Conservation (phyloP, 2,329 filamentous ascomycete species). For the Metarhizium brunneum region DNA sequence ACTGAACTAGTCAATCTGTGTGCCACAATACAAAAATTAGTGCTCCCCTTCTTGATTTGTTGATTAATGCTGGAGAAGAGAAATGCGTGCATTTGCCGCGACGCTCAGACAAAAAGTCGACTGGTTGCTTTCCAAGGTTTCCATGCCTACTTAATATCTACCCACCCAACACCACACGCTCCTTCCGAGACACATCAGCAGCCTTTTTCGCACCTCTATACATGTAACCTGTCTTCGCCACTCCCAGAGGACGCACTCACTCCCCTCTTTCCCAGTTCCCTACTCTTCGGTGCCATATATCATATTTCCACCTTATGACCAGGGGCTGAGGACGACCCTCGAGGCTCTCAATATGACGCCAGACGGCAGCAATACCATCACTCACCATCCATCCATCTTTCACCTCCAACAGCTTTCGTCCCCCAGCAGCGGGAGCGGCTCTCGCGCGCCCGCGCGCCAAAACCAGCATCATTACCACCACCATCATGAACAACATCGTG, state of each 20-base stretch:
- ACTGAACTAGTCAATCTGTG: too few species aligned
- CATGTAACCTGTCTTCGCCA: not conserved
- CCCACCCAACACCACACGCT: too few species aligned
- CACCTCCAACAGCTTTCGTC: constrained; percentile 26
- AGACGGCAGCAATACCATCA: constrained; percentile 30
- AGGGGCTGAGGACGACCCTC: not conserved
- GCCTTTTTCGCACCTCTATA: too few species aligned
- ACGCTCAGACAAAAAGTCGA: too few species aligned
- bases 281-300: not conserved
- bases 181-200: too few species aligned
- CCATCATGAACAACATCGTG: constrained; percentile 15
- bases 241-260: not conserved
- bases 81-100: too few species aligned
- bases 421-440: constrained; percentile 15
- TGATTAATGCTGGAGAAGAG: too few species aligned
- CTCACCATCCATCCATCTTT: constrained; percentile 36
- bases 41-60: too few species aligned
- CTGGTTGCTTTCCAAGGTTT: too few species aligned
- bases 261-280: too few species aligned
- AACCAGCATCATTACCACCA: constrained; percentile 3
- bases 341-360: constrained; percentile 26
- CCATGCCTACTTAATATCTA: too few species aligned
- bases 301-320: not conserved
- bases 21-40: too few species aligned
- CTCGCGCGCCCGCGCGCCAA: constrained; percentile 14